Evolutionary conservation across 495 filamentous ascomycete genomes (phyloP), one percentile per base, ranked within the genome.

Genomic region (Parmelia sp.): DNA sequence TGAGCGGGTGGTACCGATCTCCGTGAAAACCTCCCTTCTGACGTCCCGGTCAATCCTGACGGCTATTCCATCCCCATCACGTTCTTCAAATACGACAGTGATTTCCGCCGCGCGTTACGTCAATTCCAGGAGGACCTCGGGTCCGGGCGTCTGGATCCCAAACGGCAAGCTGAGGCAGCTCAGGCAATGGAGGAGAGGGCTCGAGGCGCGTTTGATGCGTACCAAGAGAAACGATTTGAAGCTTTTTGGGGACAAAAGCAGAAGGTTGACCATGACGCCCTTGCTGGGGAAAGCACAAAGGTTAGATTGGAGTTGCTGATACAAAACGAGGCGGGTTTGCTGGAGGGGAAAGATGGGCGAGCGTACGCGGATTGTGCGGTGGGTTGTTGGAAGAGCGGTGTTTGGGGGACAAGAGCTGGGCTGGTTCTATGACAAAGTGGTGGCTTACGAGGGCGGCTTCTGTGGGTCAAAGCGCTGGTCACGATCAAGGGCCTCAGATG

Each of bases 231-330:
- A 6, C 79, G 87, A 45, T 88, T 85, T 42, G 84, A 91, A 73
- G 73, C 82, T 40, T 87, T 84, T 61, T 96, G 89, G 89, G 86
- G 82, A 0, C 81, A 88, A 62, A 84, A 87, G 60, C 80, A 86
- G 71, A 82, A 76, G 61, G 65, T 78, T 29, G 69, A 71, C 36
- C 71, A 62, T 29, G 61, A 49, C 17, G 64, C 75, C n/a, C 31
- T 69, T 49, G 78, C 81, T 29, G 84, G 83, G 29, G 75, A 85
- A 66, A 76, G 78, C 59, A 73, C 77, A 15, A 74, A 74, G 21
- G 72, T 86, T 12, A 86, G 80, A 65, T 64, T 84, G 17, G 66
- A 72, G 14, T 76, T 76, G 3, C 66, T 84, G 55, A 71, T 79
- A 44, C 72, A 78, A 39, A 73, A 80, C 58, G 76, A n/a, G n/a